Base-by-base conservation (phyloP, 2,329 filamentous ascomycete species). In the Colletotrichum chlorophyti region DNA sequence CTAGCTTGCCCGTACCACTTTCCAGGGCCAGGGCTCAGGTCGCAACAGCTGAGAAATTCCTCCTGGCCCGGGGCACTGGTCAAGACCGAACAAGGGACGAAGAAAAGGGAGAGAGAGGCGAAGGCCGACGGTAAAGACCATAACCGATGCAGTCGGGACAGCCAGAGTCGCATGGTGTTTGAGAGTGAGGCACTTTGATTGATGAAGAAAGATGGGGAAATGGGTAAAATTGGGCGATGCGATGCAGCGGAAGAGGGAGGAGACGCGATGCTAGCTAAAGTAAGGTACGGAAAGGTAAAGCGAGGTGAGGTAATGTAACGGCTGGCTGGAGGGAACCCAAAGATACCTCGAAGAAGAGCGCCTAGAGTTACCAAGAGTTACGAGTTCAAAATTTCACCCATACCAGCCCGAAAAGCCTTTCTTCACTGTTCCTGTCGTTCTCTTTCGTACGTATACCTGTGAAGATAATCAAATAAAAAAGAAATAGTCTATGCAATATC, bases 1-100 rank as follows among this genome's bases (percentile, higher is more conserved):
- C 53, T 45, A 45, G 40, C 37, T 26, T 42, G 46, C 21, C 45
- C 32, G 58, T 58, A 60, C 53, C 46, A 48, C 58, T 46, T 53
- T 50, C 37, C 45, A 21, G n/a, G n/a, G n/a, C n/a, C n/a, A 47
- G 45, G 51, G 57, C 57, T 43, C 55, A 48, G 55, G 43, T 48
- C 48, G 51, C 45, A n/a, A n/a, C 47, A 47, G 47, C 46, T 51
- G 41, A 46, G 58, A 40, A 32, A 41, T 29, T n/a, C 41, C 40
- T 40, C 31, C 23, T 37, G 29, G 47, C 41, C 53, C 52, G 58
- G 41, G 45, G 10, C 58, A 47, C 17, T 60, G 58, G 53, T 58
- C 45, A 60, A 58, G 46, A 46, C 53, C 53, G 58, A 58, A 60
- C 51, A 60, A 49, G 57, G 57, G 57, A 60, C 43, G 57, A 60